Conservation (phyloP, 2,329 filamentous ascomycete species). For the Pseudogymnoascus sp. region DNA sequence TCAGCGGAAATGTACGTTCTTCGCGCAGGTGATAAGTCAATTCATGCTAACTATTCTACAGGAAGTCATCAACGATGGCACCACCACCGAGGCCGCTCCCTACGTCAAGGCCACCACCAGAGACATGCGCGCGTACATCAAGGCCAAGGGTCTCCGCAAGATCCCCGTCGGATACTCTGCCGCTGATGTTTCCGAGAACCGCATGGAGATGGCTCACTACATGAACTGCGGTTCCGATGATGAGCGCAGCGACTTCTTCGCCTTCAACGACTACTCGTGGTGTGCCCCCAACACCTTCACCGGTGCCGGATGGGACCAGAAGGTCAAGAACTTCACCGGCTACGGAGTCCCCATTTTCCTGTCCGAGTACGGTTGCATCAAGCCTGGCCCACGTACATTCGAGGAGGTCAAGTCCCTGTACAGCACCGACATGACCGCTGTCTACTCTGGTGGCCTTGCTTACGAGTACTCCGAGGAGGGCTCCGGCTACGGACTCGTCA, state of each 20-base stretch:
- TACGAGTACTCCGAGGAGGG: constrained; percentile 96
- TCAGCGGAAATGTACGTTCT: constrained; percentile 67
- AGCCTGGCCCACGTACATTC: constrained; percentile 62
- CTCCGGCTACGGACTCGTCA: constrained; percentile 78
- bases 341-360: constrained; percentile 97
- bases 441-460: constrained; percentile 94
- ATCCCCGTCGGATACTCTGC: constrained; percentile 94
- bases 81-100: constrained; percentile 84
- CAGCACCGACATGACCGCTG: constrained; percentile 68
- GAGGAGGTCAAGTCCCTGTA: constrained; percentile 80
- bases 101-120: constrained; percentile 97
- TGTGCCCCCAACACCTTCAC: constrained; percentile 77
- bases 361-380: constrained; percentile 96
- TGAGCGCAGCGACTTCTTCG: constrained; percentile 87
- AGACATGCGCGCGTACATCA: constrained; percentile 93
- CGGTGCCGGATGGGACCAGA: constrained; percentile 71
- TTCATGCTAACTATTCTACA: neutral
- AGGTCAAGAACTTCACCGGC: constrained; percentile 77
- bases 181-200: constrained; percentile 82
- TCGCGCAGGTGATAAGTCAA: neutral
- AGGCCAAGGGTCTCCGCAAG: constrained; percentile 64
- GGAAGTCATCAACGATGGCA: constrained; percentile 82
- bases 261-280: constrained; percentile 99
- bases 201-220: constrained; percentile 76
- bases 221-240: constrained; percentile 77